phyloP scores from a whole-genome alignment of 805 yeast species.

The Candida fluviatilis region DNA sequence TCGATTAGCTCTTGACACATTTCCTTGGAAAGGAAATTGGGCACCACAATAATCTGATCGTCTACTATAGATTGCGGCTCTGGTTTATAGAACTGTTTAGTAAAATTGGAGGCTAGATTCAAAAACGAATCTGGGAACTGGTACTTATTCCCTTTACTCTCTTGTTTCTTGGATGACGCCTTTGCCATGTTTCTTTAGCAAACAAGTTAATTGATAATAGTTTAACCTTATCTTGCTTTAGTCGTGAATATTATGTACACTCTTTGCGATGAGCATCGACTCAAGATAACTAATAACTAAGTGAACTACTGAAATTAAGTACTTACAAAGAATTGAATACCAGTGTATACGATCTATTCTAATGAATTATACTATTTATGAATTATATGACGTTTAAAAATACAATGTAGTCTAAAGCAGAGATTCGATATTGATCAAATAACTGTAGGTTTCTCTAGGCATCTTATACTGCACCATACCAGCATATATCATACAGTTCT shows the following conservation, averaged over 20 bases:
- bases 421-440: constrained; percentile 60
- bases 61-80: constrained; percentile 19
- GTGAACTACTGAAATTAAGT: too few relatives aligned
- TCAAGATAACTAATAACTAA: too few relatives aligned
- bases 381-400: too few relatives aligned
- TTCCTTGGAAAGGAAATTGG: constrained; percentile 32
- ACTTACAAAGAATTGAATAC: too few relatives aligned
- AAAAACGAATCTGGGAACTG: constrained; percentile 16
- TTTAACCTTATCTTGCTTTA: too few relatives aligned
- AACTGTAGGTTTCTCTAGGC: constrained; percentile 81
- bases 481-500: constrained; percentile 89
- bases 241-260: too few relatives aligned
- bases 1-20: constrained; percentile 38
- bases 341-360: too few relatives aligned
- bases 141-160: constrained; percentile 5
- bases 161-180: constrained; percentile 8
- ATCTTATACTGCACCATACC: constrained; percentile 92
- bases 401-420: too few relatives aligned
- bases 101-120: constrained; percentile 8
- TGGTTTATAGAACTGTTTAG: constrained; percentile 20
- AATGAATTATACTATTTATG: too few relatives aligned
- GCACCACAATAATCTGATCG: constrained; percentile 38
- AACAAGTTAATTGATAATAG: too few relatives aligned
- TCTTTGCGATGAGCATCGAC: too few relatives aligned
- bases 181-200: too few relatives aligned